Evolutionary conservation across 257 asterid genomes (phyloP), one percentile per base, ranked within the genome.

Genomic region (Solanum chmielewskii): DNA sequence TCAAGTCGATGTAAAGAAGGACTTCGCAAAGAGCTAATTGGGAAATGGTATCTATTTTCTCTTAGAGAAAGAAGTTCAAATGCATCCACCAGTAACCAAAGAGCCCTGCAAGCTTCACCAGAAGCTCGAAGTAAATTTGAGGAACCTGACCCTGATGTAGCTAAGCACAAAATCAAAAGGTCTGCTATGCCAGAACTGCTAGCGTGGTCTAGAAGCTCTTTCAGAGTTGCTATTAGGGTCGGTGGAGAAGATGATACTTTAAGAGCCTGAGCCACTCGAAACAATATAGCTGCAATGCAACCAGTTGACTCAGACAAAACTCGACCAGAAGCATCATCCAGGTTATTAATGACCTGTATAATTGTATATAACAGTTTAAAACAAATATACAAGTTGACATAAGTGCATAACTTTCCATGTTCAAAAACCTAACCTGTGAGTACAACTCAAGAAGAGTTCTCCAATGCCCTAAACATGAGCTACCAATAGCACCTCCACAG

Each of bases 81-180:
- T 86, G 95, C 94, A 87, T 95, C 97, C 39, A 97, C 87, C 87
- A 97, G 95, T 76, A 92, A 93, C 99, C 98, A 95, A 90, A 91
- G 91, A 66, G 94, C 98, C 90, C 95, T 90, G 92, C 98, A 97
- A 85, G 96, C 96, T 93, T 97, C 99, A 90, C 95, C 96, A 71
- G 98, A 98, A 92, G 98, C 98, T 90, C 98, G 94, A 91, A 95
- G 86, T 91, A 95, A 91, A 92, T 89, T 91, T 86, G 98, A 94
- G 71, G 99, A 95, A 85, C 98, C 99, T 89, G 98, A 87, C 86
- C 99, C 99, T 80, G 96, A 97, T 69, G 98, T 92, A 89, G 93
- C 98, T 93, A 97, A 90, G 95, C 98, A 93, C 90, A 91, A 88
- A 89, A 93, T 94, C 91, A 97, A 88, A 86, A 87, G 89, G 87